Percentiles rank a stretch among this genome's conserved stretches.
phyloP scores from a whole-genome alignment of 441 rosid genomes.

The Syzygium syzygioides region DNA sequence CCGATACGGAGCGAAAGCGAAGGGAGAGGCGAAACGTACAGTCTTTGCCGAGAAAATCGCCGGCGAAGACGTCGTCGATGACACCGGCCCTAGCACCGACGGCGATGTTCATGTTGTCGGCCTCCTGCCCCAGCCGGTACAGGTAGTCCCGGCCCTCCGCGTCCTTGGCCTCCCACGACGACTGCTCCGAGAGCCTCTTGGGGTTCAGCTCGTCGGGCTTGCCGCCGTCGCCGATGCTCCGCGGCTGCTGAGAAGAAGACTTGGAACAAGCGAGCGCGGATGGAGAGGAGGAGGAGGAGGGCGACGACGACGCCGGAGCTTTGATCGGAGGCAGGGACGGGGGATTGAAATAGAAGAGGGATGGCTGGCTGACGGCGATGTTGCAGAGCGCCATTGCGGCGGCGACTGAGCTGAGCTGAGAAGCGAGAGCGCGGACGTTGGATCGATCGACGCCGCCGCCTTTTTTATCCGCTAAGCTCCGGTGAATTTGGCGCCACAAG shows the following conservation, averaged over 20 bases:
- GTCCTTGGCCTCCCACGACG: constrained; percentile 89
- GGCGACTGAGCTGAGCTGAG: not conserved
- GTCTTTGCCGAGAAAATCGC: constrained; percentile 82
- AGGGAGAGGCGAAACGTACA: constrained; percentile 26
- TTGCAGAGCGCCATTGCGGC: constrained; percentile 1
- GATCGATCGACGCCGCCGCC: not conserved
- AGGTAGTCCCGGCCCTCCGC: constrained; percentile 79
- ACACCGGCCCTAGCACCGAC: constrained; percentile 86
- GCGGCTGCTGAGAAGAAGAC: not conserved
- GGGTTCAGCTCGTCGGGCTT: constrained; percentile 1
- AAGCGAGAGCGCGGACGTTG: not conserved
- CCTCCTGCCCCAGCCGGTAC: constrained; percentile 73
- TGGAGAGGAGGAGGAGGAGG: not conserved
- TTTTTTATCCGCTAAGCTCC: constrained; percentile 5
- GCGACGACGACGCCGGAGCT: not conserved
- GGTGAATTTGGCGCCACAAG: constrained; percentile 10
- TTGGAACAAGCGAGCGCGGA: constrained; percentile 34
- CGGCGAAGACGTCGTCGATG: constrained; percentile 73
- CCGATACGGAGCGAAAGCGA: not conserved
- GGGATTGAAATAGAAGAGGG: not conserved
- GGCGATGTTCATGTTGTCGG: constrained; percentile 80
- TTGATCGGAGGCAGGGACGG: not conserved
- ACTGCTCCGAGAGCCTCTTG: constrained; percentile 53
- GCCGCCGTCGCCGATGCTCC: constrained; percentile 2
- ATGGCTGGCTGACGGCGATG: not conserved